Base-by-base conservation (phyloP, 176 grass and related monocot species). In the Musa troglodytarum region DNA sequence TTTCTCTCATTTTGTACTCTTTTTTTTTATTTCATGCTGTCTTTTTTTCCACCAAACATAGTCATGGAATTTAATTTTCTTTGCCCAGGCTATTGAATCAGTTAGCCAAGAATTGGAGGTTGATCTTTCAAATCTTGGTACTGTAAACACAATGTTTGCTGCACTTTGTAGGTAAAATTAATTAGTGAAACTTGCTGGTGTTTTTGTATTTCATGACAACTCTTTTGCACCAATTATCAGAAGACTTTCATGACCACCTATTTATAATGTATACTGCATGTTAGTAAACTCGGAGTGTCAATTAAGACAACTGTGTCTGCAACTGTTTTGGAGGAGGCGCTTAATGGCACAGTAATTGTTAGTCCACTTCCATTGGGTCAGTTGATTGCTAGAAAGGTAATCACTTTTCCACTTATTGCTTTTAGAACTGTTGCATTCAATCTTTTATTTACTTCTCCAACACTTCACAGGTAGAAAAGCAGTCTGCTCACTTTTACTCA, bases 291-390 rank as follows among this genome's bases (percentile, higher is more conserved):
- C 76, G 95, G 95, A 72, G 91, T 99, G n/a, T 88, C 95, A 72
- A 99, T 99, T 63, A 99, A 92, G 82, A 99, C 95, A 79, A 99
- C 88, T 73, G 91, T 99, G 77, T 99, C 95, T 29, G 90, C 95
- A 83, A 94, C 88, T 50, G 84, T 99, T 70, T 83, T 99, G 79
- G 95, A 99, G 83, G 95, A 99, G 68, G 95, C 95, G 72, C 86
- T 99, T 80, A 94, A 94, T 92, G 95, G 91, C 10, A 66, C 78
- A 0, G 88, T 99, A 77, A 70, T 80, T 67, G 81, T 94, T 87
- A 86, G 74, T 74, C 88, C 86, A 61, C 86, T 99, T 78, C 79
- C 89, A 78, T 82, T 99, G 21, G 90, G 90, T 20, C 80, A 84
- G 28, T 81, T 83, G 51, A 73, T 99, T 69, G 79, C 77, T 50